phyloP scores from a whole-genome alignment of 345 rosid genomes.

The Arabis hirsuta region DNA sequence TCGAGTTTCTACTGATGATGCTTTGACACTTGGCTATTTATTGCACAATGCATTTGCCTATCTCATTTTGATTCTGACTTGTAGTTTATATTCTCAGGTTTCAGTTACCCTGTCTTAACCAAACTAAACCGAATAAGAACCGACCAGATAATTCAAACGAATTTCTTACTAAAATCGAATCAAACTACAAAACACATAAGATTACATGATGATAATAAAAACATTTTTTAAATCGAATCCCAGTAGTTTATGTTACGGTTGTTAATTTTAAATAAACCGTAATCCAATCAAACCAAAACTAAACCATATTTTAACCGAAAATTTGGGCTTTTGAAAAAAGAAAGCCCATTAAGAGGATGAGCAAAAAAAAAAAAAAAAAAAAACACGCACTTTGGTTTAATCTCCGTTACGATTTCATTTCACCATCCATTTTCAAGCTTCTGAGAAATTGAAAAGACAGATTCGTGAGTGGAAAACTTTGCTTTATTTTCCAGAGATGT shows the following conservation, averaged over 20 bases:
- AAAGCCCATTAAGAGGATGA: slow-evolving; percentile 15
- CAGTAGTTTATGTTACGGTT: too few species aligned
- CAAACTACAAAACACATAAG: neutral
- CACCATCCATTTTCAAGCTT: slow-evolving; percentile 9
- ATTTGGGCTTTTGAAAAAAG: neutral
- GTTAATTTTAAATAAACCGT: too few species aligned
- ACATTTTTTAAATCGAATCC: too few species aligned
- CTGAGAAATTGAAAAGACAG: slow-evolving; percentile 11
- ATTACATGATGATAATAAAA: too few species aligned
- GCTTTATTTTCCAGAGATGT: slow-evolving; percentile 45
- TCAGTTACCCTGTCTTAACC: neutral
- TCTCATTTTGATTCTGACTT: slow-evolving; percentile 13
- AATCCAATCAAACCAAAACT: neutral
- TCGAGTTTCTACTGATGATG: slow-evolving; percentile 30
- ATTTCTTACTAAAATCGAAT: neutral
- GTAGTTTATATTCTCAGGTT: neutral
- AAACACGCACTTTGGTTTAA: neutral
- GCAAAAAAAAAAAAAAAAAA: neutral
- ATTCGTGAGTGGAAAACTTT: slow-evolving; percentile 15
- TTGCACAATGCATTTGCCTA: slow-evolving; percentile 13
- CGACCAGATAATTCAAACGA: neutral
- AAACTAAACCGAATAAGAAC: neutral
- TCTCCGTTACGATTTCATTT: neutral
- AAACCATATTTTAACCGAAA: neutral
- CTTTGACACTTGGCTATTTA: slow-evolving; percentile 28